A percentile compares a stretch with the other conserved stretches of the same genome.
Evolutionary conservation across 352 stramenopile species (phyloP).

Genomic region (Blastocystis sp.): DNA sequence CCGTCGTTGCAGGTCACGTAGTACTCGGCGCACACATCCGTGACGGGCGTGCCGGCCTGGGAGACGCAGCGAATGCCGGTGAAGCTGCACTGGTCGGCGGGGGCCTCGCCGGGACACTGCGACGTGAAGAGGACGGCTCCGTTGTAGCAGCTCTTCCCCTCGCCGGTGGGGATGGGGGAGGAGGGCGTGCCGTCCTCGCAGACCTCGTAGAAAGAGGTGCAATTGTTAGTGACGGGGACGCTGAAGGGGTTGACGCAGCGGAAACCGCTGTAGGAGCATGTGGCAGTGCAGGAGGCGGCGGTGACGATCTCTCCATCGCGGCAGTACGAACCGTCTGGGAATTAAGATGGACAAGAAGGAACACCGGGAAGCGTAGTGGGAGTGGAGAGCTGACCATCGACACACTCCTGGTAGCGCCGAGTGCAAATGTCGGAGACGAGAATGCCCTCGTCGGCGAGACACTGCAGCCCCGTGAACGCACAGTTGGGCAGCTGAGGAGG

Average conservation of each 20-base stretch:
- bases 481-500: conserved; percentile 27
- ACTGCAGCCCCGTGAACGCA: conserved; percentile 43
- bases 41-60: background rate
- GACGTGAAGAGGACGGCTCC: background rate
- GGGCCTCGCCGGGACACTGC: background rate
- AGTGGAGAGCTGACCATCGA: background rate
- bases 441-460: conserved; percentile 58
- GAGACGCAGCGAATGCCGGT: conserved; percentile 57
- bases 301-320: conserved; percentile 61
- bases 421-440: conserved; percentile 51
- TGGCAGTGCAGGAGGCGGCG: background rate
- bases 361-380: conserved; percentile 4
- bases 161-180: conserved; percentile 2
- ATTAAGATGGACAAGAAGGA: background rate
- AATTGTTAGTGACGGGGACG: conserved; percentile 12
- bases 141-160: conserved; percentile 43
- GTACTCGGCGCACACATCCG: conserved; percentile 44
- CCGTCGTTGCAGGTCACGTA: conserved; percentile 45
- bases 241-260: conserved; percentile 45
- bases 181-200: conserved; percentile 45
- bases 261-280: conserved; percentile 55
- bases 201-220: conserved; percentile 50
- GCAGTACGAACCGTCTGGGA: conserved; percentile 37
- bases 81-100: conserved; percentile 7
- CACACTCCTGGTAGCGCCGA: conserved; percentile 45